Evolutionary conservation across 176 grass and related monocot genomes (phyloP), one percentile per base, ranked within the genome.

Genomic region (Aegilops umbellulata): DNA sequence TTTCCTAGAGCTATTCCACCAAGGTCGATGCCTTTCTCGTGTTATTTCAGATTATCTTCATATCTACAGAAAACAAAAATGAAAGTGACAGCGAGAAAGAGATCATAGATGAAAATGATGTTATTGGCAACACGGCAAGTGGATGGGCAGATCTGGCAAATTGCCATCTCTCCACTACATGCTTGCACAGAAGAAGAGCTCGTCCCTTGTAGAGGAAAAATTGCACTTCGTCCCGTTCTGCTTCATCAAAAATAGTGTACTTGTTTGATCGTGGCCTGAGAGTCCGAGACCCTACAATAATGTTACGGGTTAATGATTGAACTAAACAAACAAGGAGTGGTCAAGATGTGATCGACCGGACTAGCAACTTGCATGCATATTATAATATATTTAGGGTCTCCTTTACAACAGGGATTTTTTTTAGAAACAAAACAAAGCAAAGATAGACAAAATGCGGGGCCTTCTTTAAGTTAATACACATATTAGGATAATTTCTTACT

Each of bases 1-100:
- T 84, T 86, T 20, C 53, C 64, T 63, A 71, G 80, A 30, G 73
- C 38, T 24, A 78, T 71, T 70, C 32, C 20, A 62, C 63, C 22
- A 69, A 69, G 35, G 38, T 6, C 51, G 38, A 10, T 34, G 20
- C n/a, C 25, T 34, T 69, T 39, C 10, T 36, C 49, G 55, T 84
- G 74, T 15, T 53, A 10, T 14, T 13, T 49, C 13, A 62, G 22
- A 60, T 39, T 2, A 60, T 64, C 57, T 60, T 39, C 44, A 55
- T 35, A 1, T 31, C 49, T 31, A 27, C 26, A 49, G 24, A 1
- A 51, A 74, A 51, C 72, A 51, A 19, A 29, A 24, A 74, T 74
- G 46, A 55, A 55, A 55, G 29, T 53, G 29, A 55, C 29, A 29
- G 74, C 9, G 15, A 76, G 12, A 49, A 34, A 81, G 34, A 73